A percentile compares a stretch with the other conserved stretches of the same genome.
Evolutionary conservation across 139 green algal genomes (phyloP).

Genomic region (Gonium pectorale): DNA sequence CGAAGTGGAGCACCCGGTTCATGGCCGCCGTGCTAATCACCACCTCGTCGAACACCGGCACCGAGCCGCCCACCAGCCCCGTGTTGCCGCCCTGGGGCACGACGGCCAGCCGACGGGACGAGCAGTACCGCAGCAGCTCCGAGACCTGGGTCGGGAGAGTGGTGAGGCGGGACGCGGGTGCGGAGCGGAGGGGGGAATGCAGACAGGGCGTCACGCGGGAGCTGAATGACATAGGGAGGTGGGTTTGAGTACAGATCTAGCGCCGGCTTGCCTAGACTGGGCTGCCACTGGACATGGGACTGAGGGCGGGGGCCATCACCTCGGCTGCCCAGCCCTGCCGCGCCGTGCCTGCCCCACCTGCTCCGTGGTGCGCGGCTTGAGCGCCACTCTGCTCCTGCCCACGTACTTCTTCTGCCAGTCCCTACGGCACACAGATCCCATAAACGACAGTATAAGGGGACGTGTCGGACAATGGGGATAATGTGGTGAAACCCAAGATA

Average conservation of each 20-base stretch:
- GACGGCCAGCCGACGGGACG: conserved; percentile 81
- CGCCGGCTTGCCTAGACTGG: too few relatives aligned
- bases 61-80: conserved; percentile 91
- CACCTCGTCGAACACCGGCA: conserved; percentile 94
- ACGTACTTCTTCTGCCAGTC: conserved; percentile 95
- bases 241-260: too few relatives aligned
- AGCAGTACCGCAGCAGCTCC: conserved; percentile 82
- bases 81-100: conserved; percentile 98
- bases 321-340: too few relatives aligned
- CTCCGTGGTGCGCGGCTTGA: conserved; percentile 70
- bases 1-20: conserved; percentile 61
- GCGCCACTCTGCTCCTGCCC: conserved; percentile 66
- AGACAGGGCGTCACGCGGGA: too few relatives aligned
- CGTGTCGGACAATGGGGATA: too few relatives aligned
- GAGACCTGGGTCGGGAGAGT: conserved; percentile 72
- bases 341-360: too few relatives aligned
- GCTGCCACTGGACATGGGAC: too few relatives aligned
- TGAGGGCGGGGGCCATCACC: too few relatives aligned
- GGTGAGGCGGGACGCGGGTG: not conserved
- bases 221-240: too few relatives aligned
- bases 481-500: too few relatives aligned
- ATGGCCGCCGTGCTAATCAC: conserved; percentile 78
- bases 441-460: too few relatives aligned
- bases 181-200: not conserved
- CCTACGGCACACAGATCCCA: too few relatives aligned